Conservation (phyloP, 2,329 filamentous ascomycete species). For the Rasamsonia emersonii region DNA sequence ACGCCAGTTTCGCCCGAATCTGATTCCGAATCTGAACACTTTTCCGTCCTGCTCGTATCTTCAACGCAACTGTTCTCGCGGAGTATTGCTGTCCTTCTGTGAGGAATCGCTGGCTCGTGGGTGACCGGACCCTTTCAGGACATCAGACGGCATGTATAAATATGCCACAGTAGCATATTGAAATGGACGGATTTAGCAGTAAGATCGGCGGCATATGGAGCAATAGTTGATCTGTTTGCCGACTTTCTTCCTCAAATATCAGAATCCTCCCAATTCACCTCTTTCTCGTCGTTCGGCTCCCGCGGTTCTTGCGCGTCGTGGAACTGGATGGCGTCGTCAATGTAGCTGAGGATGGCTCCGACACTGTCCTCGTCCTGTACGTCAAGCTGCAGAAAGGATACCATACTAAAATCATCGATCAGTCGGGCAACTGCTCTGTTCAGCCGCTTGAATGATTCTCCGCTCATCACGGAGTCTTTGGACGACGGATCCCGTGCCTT, state of each 20-base stretch:
- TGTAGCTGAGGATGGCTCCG: slow-evolving; percentile 73
- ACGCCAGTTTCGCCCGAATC: no score
- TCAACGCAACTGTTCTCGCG: no score
- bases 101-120: no score
- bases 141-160: not conserved
- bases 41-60: no score
- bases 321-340: slow-evolving; percentile 88
- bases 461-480: slow-evolving; percentile 65
- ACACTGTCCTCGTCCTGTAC: slow-evolving; percentile 89
- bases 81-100: no score
- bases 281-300: slow-evolving; percentile 63
- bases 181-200: no score
- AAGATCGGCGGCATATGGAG: no score
- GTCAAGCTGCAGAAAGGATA: slow-evolving; percentile 86
- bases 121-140: no score
- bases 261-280: slow-evolving; percentile 42
- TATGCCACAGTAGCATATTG: not conserved
- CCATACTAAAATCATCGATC: slow-evolving; percentile 97
- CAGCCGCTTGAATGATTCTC: slow-evolving; percentile 69
- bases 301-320: slow-evolving; percentile 88
- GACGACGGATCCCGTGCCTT: slow-evolving; percentile 56
- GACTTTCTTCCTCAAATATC: no score
- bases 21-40: no score
- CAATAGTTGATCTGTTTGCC: no score
- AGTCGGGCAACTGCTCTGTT: slow-evolving; percentile 83